Percentiles rank a stretch among this genome's conserved stretches.
These are phyloP conservation scores for Mycogone perniciosa DNA, from an alignment of 2,329 filamentous ascomycete genomes.

Conservation along the genomic window DNA sequence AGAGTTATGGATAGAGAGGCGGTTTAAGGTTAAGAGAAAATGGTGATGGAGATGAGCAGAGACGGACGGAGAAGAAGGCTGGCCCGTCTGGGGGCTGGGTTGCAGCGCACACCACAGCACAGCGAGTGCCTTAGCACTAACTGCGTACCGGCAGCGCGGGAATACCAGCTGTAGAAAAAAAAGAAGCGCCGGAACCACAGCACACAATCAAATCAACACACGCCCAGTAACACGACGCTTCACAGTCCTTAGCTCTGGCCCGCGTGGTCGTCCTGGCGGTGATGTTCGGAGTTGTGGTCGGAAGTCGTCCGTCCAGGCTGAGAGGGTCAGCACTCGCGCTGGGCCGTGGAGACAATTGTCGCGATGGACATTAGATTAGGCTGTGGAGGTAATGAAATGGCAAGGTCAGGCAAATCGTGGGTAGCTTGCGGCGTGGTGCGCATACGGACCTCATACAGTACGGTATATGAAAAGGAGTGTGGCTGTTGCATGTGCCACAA, in stretches of 20 bases:
- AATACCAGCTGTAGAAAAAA: constrained; percentile 7
- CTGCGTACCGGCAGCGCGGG: constrained; percentile 12
- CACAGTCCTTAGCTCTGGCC: not conserved
- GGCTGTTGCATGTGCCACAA: not conserved
- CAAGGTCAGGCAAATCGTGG: constrained; percentile 14
- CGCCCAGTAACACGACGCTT: not conserved
- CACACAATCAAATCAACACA: not conserved
- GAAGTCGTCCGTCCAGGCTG: constrained; percentile 13
- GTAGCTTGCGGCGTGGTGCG: constrained; percentile 9
- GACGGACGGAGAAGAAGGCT: constrained; percentile 1
- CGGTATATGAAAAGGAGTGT: constrained; percentile 11
- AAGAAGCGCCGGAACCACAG: not conserved
- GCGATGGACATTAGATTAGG: constrained; percentile 19
- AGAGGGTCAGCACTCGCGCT: constrained; percentile 18
- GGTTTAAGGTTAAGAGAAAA: not conserved
- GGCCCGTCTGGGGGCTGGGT: constrained; percentile 6
- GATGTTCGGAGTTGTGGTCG: constrained; percentile 11
- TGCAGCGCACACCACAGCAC: constrained; percentile 10
- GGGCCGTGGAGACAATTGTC: constrained; percentile 21
- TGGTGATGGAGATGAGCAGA: not conserved
- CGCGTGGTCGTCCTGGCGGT: constrained; percentile 4
- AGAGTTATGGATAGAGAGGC: constrained; percentile 2
- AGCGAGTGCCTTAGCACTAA: constrained; percentile 4
- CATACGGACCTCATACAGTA: constrained; percentile 13
- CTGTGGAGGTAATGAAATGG: constrained; percentile 16